phyloP scores from a whole-genome alignment of 768 basidiomycete species.

The Pleurotus ostreatus region DNA sequence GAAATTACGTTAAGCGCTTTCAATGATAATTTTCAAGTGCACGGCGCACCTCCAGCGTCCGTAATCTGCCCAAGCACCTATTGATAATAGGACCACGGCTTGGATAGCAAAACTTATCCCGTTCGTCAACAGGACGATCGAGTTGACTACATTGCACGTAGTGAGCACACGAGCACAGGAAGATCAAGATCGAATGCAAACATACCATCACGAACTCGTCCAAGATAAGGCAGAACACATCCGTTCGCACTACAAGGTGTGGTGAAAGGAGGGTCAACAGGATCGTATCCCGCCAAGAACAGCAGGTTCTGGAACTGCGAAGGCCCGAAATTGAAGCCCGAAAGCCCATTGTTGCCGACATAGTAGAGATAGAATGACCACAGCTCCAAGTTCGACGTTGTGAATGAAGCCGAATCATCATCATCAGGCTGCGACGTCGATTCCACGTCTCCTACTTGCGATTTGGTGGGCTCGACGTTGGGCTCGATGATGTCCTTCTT shows the following conservation, averaged over 20 bases:
- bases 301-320: slow-evolving; percentile 74
- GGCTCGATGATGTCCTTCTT: no score
- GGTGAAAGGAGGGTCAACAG: slow-evolving; percentile 49
- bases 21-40: background rate
- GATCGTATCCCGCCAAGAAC: slow-evolving; percentile 71
- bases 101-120: slow-evolving; percentile 79
- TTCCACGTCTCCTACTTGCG: no score
- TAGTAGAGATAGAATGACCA: slow-evolving; percentile 64
- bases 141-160: slow-evolving; percentile 49
- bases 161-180: background rate
- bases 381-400: slow-evolving; percentile 45
- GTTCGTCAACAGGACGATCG: slow-evolving; percentile 75
- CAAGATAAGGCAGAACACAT: slow-evolving; percentile 67
- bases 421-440: no score
- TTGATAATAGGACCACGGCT: slow-evolving; percentile 56
- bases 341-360: slow-evolving; percentile 63
- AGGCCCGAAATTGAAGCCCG: slow-evolving; percentile 70
- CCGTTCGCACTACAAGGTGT: slow-evolving; percentile 45
- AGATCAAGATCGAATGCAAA: slow-evolving; percentile 8
- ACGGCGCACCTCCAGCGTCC: slow-evolving; percentile 63
- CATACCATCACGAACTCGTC: slow-evolving; percentile 56
- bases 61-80: slow-evolving; percentile 82
- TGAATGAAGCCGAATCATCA: background rate
- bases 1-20: slow-evolving; percentile 2
- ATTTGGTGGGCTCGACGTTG: no score